phyloP scores from a whole-genome alignment of 768 basidiomycete genomes.

The Lentinula lateritia region DNA sequence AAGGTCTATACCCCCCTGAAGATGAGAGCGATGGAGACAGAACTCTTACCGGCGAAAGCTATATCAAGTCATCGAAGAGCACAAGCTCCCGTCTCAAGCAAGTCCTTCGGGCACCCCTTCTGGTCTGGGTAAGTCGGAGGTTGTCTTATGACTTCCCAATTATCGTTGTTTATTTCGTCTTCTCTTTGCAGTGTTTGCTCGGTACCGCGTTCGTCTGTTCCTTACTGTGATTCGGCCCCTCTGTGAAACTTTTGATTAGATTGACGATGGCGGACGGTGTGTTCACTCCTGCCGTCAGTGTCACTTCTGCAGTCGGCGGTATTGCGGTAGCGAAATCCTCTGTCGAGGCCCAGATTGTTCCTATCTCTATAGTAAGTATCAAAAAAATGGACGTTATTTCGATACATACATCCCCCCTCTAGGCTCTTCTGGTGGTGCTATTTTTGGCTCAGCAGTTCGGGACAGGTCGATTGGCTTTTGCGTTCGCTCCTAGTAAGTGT shows the following conservation, averaged over 20 bases:
- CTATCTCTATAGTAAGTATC: slow-evolving; percentile 50
- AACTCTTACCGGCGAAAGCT: slow-evolving; percentile 46
- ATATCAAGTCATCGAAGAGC: slow-evolving; percentile 11
- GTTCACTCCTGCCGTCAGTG: slow-evolving; percentile 64
- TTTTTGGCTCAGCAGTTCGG: slow-evolving; percentile 61
- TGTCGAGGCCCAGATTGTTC: slow-evolving; percentile 39
- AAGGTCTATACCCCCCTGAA: slow-evolving; percentile 51
- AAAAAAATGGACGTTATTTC: background rate
- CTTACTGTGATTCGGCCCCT: background rate
- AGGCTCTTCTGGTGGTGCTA: slow-evolving; percentile 51
- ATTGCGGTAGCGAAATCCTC: slow-evolving; percentile 55
- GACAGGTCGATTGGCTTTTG: slow-evolving; percentile 41
- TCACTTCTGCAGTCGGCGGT: slow-evolving; percentile 64
- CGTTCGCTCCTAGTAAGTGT: slow-evolving; percentile 49
- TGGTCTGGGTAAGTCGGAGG: slow-evolving; percentile 43
- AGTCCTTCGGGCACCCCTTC: slow-evolving; percentile 40
- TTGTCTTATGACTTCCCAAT: background rate
- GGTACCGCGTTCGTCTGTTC: slow-evolving; percentile 38
- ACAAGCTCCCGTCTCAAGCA: slow-evolving; percentile 19
- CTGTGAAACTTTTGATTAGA: slow-evolving; percentile 16
- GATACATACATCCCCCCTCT: background rate
- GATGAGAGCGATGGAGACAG: slow-evolving; percentile 45
- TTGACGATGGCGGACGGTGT: slow-evolving; percentile 66
- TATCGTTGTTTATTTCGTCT: background rate
- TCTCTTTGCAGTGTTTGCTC: slow-evolving; percentile 41